Conservation (phyloP, 768 basidiomycete species). For the Hericium erinaceus region DNA sequence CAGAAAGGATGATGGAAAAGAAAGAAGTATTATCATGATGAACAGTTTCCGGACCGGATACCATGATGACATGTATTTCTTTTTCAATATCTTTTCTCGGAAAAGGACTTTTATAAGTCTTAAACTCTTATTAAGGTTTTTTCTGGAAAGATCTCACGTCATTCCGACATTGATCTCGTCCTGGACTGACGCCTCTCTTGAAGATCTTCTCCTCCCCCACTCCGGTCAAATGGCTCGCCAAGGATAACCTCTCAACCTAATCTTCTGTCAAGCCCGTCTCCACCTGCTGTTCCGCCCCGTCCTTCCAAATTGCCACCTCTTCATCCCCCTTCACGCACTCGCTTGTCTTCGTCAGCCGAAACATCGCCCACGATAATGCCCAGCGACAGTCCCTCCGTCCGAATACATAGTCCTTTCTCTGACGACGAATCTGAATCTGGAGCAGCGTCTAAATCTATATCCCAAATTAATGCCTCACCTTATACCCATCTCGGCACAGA, state of each 20-base stretch:
- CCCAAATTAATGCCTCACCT: not conserved
- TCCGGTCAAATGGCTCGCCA: not conserved
- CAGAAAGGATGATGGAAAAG: not conserved
- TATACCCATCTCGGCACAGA: not conserved
- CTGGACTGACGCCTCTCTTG: not conserved
- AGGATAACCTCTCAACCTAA: conserved; percentile 1
- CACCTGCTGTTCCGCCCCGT: not conserved
- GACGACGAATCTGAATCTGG: conserved; percentile 1
- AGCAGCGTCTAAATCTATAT: not conserved
- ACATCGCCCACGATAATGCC: not conserved
- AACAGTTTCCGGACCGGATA: not conserved
- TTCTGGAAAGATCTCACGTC: too few relatives aligned
- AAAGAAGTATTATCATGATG: not conserved
- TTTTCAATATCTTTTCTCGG: too few relatives aligned
- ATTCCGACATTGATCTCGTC: too few relatives aligned
- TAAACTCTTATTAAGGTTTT: too few relatives aligned
- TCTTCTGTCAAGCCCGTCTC: not conserved
- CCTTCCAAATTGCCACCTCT: not conserved
- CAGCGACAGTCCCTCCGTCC: not conserved
- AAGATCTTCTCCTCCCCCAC: not conserved
- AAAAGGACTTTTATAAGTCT: too few relatives aligned
- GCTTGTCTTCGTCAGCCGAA: not conserved
- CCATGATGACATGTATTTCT: not conserved
- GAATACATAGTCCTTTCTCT: not conserved
- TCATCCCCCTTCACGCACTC: not conserved